A percentile compares a stretch with the other conserved stretches of the same genome.
These are phyloP conservation scores for Panaeolus papilionaceus DNA, from an alignment of 768 basidiomycete species.

Conservation along the genomic window DNA sequence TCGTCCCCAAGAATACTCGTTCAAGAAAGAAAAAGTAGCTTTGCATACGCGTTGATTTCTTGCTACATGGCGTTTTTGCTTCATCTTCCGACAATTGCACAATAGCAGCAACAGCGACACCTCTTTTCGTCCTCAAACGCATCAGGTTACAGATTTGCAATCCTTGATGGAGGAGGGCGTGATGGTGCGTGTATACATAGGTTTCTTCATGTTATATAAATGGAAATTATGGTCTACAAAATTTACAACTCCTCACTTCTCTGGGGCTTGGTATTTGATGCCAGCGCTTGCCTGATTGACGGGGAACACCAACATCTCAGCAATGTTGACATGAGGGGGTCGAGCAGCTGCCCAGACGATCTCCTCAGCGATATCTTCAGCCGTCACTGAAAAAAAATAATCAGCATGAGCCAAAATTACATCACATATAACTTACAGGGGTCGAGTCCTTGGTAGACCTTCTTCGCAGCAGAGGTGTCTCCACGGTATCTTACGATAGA, in stretches of 20 bases:
- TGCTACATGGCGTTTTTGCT: background rate
- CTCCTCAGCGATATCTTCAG: slow-evolving; percentile 94
- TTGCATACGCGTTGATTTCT: background rate
- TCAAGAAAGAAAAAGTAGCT: slow-evolving; percentile 56
- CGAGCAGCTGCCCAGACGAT: slow-evolving; percentile 96
- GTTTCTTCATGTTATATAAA: slow-evolving; percentile 23
- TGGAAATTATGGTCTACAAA: slow-evolving; percentile 13
- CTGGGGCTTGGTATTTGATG: slow-evolving; percentile 60
- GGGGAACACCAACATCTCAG: slow-evolving; percentile 79
- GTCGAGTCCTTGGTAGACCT: slow-evolving; percentile 89
- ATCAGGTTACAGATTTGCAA: background rate
- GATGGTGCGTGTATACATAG: slow-evolving; percentile 2
- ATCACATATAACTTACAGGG: slow-evolving; percentile 64
- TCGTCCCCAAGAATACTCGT: slow-evolving; percentile 58
- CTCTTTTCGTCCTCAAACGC: slow-evolving; percentile 12
- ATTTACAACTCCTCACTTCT: slow-evolving; percentile 34
- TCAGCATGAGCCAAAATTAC: slow-evolving; percentile 7
- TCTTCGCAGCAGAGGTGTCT: slow-evolving; percentile 80
- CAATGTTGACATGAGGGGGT: slow-evolving; percentile 92
- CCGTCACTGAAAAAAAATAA: slow-evolving; percentile 59
- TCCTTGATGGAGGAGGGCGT: background rate
- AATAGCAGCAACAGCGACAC: slow-evolving; percentile 23
- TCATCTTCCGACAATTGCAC: slow-evolving; percentile 20
- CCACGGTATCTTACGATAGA: slow-evolving; percentile 91
- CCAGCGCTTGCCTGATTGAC: slow-evolving; percentile 80